Percentiles rank a stretch among this genome's conserved stretches.
Evolutionary conservation across 768 basidiomycete genomes (phyloP).

Genomic region (Coprinopsis marcescibilis): DNA sequence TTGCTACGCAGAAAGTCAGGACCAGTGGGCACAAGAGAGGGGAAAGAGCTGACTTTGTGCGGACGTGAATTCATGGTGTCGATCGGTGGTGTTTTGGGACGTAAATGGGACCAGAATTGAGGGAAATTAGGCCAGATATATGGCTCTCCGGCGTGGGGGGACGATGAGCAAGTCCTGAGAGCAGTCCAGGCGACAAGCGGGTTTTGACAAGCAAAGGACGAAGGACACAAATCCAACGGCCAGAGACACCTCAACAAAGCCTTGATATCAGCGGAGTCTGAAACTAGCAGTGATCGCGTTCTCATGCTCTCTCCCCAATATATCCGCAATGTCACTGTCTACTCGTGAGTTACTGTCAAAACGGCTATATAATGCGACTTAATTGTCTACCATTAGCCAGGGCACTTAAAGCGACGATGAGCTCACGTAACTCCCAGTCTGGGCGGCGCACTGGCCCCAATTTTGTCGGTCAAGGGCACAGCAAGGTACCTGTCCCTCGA

Average conservation of each 20-base stretch:
- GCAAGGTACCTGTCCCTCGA: neutral
- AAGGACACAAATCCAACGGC: slow-evolving; percentile 13
- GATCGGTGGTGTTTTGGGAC: slow-evolving; percentile 16
- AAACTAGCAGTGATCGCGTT: slow-evolving; percentile 21
- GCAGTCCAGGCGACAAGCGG: slow-evolving; percentile 7
- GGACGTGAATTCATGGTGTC: slow-evolving; percentile 64
- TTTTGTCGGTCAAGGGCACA: neutral
- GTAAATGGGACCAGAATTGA: slow-evolving; percentile 16
- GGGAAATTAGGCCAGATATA: slow-evolving; percentile 14
- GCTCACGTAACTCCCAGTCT: too few relatives aligned
- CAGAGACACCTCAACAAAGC: neutral
- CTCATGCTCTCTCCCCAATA: slow-evolving; percentile 11
- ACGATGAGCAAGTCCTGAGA: neutral
- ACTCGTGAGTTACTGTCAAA: neutral
- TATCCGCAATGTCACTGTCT: neutral
- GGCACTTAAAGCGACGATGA: too few relatives aligned
- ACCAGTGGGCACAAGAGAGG: slow-evolving; percentile 6
- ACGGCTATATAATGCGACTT: too few relatives aligned
- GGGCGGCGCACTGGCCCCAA: neutral
- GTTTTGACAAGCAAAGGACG: slow-evolving; percentile 16
- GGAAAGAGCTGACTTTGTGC: slow-evolving; percentile 48
- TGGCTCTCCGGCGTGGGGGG: neutral
- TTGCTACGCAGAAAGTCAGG: slow-evolving; percentile 40
- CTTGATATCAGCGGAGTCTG: slow-evolving; percentile 36
- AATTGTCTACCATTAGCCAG: too few relatives aligned